Evolutionary conservation across 2,329 filamentous ascomycete genomes (phyloP).

Genomic region (Aspergillus sp.): DNA sequence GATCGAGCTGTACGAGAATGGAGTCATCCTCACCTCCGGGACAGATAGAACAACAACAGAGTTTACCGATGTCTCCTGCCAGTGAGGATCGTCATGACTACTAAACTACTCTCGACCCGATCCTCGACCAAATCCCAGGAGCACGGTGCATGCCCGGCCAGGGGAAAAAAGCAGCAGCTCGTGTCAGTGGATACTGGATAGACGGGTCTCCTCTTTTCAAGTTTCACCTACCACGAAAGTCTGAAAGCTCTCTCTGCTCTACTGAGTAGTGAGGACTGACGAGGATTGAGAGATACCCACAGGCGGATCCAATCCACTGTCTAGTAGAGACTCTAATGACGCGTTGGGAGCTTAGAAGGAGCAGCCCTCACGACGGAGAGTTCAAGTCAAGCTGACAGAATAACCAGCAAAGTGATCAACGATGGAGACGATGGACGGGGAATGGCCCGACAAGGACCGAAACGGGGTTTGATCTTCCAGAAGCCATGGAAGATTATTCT

Average conservation of each 20-base stretch:
- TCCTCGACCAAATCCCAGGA: no score
- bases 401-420: background rate
- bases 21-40: no score
- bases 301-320: background rate
- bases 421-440: background rate
- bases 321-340: slow-evolving; percentile 1
- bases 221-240: background rate
- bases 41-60: no score
- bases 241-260: background rate
- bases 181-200: no score
- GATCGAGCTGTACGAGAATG: no score
- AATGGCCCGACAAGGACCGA: background rate
- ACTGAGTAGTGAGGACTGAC: background rate
- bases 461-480: background rate
- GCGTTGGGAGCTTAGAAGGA: background rate
- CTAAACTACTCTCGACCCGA: no score
- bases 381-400: background rate
- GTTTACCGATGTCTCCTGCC: no score
- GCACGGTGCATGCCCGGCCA: no score
- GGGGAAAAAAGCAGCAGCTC: no score
- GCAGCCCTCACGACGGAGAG: background rate
- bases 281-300: background rate
- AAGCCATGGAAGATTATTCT: background rate
- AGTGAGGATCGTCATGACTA: no score
- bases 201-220: background rate